Base-by-base conservation (phyloP, 2,329 filamentous ascomycete genomes). In the Verticillium tricorpus region DNA sequence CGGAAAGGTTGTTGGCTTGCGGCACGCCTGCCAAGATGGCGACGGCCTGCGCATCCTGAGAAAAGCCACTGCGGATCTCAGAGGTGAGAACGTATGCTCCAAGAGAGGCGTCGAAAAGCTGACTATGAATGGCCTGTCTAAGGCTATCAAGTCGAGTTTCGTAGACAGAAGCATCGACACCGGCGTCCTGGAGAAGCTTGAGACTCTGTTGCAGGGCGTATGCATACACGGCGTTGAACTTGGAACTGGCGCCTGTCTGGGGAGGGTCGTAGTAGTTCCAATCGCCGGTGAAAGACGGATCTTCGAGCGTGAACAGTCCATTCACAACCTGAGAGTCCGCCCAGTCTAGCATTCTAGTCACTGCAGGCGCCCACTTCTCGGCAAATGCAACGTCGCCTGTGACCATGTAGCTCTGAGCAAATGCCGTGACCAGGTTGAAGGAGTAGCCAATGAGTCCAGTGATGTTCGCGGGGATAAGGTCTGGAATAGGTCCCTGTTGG, bases 401-500 rank as follows among this genome's bases (percentile, higher is more conserved):
- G 45, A 66, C 62, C 61, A 68, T 66, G 58, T 74, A 74, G 37
- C 64, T 71, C 37, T 65, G 61, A 0, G 72, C 70, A 2, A 70
- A 62, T 17, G 71, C 71, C 5, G 67, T 71, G 15, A 74, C 67
- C 6, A 72, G 72, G 64, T 74, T 71, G 28, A 75, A 70, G 2
- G 72, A 74, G 63, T 74, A 75, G 2, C 72, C 72, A 50, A 75
- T 73, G 19, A 75, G 63, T 2, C 72, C 73, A 6, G 72, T 75
- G 1, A 69, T 34, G 34, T 69, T 71, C 7, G 64, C 60, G 9
- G 70, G 55, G 11, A 72, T 57, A 2, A 61, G 63, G 3, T 60
- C 8, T 2, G 58, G n/a, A 11, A 70, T 55, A 2, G 70, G 70
- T 1, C 55, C 59, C 57, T 73, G 72, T 57, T 74, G 71, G 35